Base-by-base conservation (phyloP, 441 rosid species). In the Gossypium schwendimanii region DNA sequence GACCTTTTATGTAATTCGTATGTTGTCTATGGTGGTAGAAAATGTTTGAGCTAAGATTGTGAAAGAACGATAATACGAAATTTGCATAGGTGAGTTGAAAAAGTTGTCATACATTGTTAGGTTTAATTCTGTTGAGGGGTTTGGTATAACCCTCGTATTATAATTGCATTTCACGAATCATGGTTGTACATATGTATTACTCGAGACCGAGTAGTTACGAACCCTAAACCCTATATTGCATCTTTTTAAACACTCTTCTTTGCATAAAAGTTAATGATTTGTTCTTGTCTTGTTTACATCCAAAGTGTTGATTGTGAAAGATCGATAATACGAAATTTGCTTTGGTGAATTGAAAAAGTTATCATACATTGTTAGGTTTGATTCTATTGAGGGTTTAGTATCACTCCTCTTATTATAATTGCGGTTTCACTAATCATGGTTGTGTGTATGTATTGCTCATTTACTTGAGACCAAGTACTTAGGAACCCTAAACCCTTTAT, bases 261-360 rank as follows among this genome's bases (percentile, higher is more conserved):
- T 67, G 26, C 44, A 15, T 20, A 8, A 12, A 59, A 63, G 12
- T 20, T 58, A 31, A 70, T 63, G 17, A 66, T 60, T 33, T 50
- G 52, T 6, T 61, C 26, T 71, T 39, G 2, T 54, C 47, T 23
- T 79, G 33, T 55, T 45, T 69, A n/a, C 66, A 77, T 76, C 67
- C 77, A 89, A 33, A 33, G 39, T 6, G 1, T 33, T 33, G 5
- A 6, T 45, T 65, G 36, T 14, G 21, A 45, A 26, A 23, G 4
- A 20, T 12, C 4, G 14, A 65, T 65, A 3, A 33, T 55, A 3
- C 0, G 31, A 21, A 47, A 21, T 21, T 65, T 26, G 4, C 60
- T 45, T 20, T 0, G 14, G 14, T 45, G 21, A 45, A 44, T 26
- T 0, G 45, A 45, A 58, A 61, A 61, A 1, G 21, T 1, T 12